Conservation (phyloP, 176 grass and related monocot species). For the Aegilops tauschii region DNA sequence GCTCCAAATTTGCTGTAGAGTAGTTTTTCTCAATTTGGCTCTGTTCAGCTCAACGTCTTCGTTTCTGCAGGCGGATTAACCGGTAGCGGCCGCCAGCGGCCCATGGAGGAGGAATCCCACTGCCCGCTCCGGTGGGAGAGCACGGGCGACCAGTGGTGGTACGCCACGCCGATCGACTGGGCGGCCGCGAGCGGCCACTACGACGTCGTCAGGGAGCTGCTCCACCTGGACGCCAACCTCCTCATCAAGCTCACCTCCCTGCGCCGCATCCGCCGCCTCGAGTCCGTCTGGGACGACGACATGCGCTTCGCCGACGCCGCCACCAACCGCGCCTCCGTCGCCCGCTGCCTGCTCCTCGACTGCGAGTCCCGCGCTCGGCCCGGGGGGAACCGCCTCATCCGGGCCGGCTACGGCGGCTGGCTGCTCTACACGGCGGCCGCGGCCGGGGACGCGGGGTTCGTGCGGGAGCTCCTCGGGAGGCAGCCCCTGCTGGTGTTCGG, state of each 20-base stretch:
- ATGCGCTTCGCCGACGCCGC: slow-evolving; percentile 49
- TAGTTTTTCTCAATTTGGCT: not conserved
- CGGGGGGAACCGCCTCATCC: slow-evolving; percentile 33
- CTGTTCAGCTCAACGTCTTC: not conserved
- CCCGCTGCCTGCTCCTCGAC: slow-evolving; percentile 56
- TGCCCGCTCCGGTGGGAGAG: slow-evolving; percentile 93
- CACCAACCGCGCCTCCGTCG: slow-evolving; percentile 60
- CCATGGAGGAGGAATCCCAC: slow-evolving; percentile 31
- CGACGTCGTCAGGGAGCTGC: slow-evolving; percentile 86
- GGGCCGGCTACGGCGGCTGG: slow-evolving; percentile 77
- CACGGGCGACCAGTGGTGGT: slow-evolving; percentile 99
- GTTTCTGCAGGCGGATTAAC: not conserved
- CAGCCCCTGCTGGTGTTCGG: slow-evolving; percentile 78
- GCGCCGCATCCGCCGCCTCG: slow-evolving; percentile 85
- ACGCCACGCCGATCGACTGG: slow-evolving; percentile 85
- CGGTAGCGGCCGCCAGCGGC: not conserved
- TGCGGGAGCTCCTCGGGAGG: slow-evolving; percentile 55
- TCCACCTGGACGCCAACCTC: slow-evolving; percentile 79
- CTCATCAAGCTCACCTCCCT: slow-evolving; percentile 96
- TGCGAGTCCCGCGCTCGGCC: slow-evolving; percentile 41
- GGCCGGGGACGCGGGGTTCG: slow-evolving; percentile 62
- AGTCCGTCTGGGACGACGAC: slow-evolving; percentile 90
- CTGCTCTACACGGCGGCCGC: slow-evolving; percentile 81
- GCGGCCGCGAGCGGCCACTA: slow-evolving; percentile 89
- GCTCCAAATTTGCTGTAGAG: not conserved